These are phyloP conservation scores for Fusarium nanum DNA, from an alignment of 2,329 filamentous ascomycete genomes.

Conservation along the genomic window DNA sequence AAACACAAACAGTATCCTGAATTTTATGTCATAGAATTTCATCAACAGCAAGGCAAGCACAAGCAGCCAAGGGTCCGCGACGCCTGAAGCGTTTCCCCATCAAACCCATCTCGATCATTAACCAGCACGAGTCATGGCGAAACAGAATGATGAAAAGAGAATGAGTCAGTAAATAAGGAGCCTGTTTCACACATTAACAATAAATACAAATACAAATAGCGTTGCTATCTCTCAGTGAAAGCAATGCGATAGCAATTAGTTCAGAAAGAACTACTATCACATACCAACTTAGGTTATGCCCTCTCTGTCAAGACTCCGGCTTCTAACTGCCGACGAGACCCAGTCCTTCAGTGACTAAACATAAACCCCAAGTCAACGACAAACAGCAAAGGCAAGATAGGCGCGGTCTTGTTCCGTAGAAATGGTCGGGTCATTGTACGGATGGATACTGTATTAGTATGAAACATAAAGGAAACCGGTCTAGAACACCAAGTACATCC, in stretches of 20 bases:
- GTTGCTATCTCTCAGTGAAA: background rate
- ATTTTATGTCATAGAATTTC: background rate
- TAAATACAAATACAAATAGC: background rate
- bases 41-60: background rate
- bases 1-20: background rate
- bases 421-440: conserved; percentile 3
- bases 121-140: background rate
- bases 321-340: conserved; percentile 6
- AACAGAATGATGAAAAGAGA: background rate
- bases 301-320: background rate
- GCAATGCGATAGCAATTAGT: background rate
- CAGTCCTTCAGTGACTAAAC: background rate
- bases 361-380: background rate
- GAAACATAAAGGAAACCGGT: background rate
- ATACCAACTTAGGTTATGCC: background rate
- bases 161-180: background rate
- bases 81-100: background rate
- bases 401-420: conserved; percentile 2
- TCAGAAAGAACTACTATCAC: background rate
- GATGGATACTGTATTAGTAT: background rate
- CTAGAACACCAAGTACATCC: background rate
- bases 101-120: background rate
- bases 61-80: background rate
- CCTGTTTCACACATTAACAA: background rate
- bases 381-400: background rate